Base-by-base conservation (phyloP, 1,284 basidiomycete genomes). In the Grifola frondosa region DNA sequence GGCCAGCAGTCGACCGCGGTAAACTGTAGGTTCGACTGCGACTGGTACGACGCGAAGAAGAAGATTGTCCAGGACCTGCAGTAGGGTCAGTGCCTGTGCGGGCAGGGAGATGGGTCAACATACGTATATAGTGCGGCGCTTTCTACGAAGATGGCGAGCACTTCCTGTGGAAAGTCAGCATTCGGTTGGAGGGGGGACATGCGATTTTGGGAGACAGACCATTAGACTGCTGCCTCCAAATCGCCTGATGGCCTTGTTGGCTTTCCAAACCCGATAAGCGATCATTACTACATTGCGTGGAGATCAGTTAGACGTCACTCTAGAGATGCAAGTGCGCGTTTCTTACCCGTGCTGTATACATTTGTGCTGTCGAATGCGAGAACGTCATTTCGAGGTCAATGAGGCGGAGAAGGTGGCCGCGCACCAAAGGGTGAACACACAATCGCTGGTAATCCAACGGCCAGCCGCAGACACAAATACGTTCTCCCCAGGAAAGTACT, bases 261-360 rank as follows among this genome's bases (percentile, higher is more conserved):
- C 43, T 7, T 43, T 25, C 50, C 50, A 52, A 37, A 52, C 48
- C 12, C 50, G 50, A 30, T 52, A 52, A 11, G 50, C 50, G 7
- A 52, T 52, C 17, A 31, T 39, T 24, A 37, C 50, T 48, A n/a
- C 25, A 23, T n/a, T n/a, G 16, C 6, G 16, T 6, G 9, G 19
- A 23, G 29, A 20, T 21, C 8, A 7, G 5, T 6, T 17, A 21
- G 3, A 19, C n/a, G n/a, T n/a, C n/a, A n/a, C n/a, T n/a, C n/a
- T n/a, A n/a, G n/a, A n/a, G n/a, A n/a, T n/a, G n/a, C n/a, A n/a
- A n/a, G n/a, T n/a, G n/a, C n/a, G n/a, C n/a, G 20, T 13, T 36
- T 7, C 44, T 6, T 20, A 40, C 50, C 43, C 35, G 50, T 46
- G 11, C 50, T 46, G 21, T 48, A 52, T 3, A 52, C 19, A 22